These are phyloP conservation scores for Arthrobotrys sinensis DNA, from an alignment of 2,329 filamentous ascomycete species.

Conservation along the genomic window DNA sequence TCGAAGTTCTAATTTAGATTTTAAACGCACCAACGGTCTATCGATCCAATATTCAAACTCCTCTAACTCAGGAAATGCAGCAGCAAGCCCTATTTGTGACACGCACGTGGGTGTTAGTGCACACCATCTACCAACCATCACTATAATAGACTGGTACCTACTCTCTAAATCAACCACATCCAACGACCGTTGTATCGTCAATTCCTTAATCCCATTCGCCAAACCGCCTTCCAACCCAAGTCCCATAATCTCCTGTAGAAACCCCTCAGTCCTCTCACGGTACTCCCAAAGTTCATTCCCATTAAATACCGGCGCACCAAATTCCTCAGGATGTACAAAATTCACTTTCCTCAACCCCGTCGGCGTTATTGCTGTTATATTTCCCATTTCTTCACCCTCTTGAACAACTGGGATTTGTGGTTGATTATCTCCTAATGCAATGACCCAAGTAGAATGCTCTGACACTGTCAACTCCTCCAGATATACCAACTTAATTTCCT, in stretches of 20 bases:
- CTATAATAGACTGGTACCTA: neutral
- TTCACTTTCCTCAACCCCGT: constrained; percentile 16
- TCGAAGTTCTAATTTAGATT: neutral
- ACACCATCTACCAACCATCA: neutral
- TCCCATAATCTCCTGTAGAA: constrained; percentile 10
- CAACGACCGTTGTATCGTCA: constrained; percentile 16
- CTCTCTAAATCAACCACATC: constrained; percentile 28
- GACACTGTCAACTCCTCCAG: constrained; percentile 26
- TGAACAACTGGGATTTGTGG: neutral
- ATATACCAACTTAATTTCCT: neutral
- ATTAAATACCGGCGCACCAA: constrained; percentile 6
- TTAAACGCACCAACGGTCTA: constrained; percentile 11
- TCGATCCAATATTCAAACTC: constrained; percentile 30
- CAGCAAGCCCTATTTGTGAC: constrained; percentile 11
- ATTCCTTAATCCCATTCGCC: constrained; percentile 14
- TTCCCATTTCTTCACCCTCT: neutral
- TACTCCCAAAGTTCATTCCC: constrained; percentile 12
- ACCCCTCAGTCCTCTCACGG: constrained; percentile 8
- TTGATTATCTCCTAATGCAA: constrained; percentile 15
- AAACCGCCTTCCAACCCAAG: constrained; percentile 6
- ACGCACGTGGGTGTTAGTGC: neutral
- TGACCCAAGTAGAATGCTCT: constrained; percentile 11
- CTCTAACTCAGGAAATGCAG: constrained; percentile 9
- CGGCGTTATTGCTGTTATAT: too few species aligned
- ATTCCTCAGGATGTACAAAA: constrained; percentile 14